Conservation (phyloP, 345 rosid genomes). For the Melaleuca quinquenervia region DNA sequence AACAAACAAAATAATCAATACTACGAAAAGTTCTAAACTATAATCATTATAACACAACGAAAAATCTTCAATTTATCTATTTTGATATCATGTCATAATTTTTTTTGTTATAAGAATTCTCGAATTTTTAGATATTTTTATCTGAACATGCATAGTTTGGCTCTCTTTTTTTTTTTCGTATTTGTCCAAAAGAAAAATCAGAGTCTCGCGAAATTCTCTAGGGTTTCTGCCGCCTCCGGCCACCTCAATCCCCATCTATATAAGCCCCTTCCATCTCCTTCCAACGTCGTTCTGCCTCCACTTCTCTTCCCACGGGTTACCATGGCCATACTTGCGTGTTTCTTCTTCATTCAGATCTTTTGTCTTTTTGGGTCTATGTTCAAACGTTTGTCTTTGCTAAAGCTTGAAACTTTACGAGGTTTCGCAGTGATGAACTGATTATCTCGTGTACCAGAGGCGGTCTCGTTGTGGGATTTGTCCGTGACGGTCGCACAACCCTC, state of each 20-base stretch:
- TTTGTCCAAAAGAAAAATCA: background rate
- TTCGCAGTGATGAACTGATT: constrained; percentile 1
- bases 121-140: no score
- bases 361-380: background rate
- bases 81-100: no score
- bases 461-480: background rate
- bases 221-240: background rate
- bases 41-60: no score
- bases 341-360: background rate
- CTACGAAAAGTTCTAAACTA: no score
- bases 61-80: no score
- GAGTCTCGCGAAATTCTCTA: background rate
- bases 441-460: background rate
- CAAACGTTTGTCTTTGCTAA: background rate
- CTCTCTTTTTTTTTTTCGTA: no score
- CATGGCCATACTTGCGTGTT: background rate
- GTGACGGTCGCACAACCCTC: constrained; percentile 10
- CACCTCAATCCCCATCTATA: background rate
- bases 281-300: background rate
- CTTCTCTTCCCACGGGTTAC: background rate
- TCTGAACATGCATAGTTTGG: no score
- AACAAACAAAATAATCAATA: no score
- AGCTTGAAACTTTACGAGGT: background rate
- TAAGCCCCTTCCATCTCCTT: background rate
- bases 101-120: no score